Evolutionary conservation across 495 filamentous ascomycete genomes (phyloP), one percentile per base, ranked within the genome.

Genomic region (Pyronema omphalodes): DNA sequence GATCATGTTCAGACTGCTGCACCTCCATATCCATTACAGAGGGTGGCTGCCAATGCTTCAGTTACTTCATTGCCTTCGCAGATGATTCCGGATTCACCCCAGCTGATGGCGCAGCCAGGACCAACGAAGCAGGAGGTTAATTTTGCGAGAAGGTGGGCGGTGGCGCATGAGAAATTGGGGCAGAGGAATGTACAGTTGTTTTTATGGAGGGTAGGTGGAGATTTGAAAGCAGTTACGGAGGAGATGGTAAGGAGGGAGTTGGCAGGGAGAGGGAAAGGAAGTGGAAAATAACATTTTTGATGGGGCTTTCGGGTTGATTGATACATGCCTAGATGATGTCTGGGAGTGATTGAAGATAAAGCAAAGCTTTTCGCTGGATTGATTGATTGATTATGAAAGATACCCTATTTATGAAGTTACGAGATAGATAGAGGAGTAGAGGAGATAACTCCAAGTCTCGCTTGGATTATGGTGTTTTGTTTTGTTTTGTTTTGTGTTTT

Each of bases 191-290:
- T 96, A 0, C 67, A 78, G 56, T 67, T 99, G 54, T 77, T 83
- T 55, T 88, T 76, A 55, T 98, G 91, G 91, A 74, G 86, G 43
- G 77, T 77, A 5, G 91, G 91, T 0, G 73, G 71, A n/a, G 91
- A 96, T 74, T 82, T 84, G 5, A 69, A 76, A 59, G 72, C 75
- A 51, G 71, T 79, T 35, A 72, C 70, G 57, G 62, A 74, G 8
- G 70, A 67, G 66, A 56, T 82, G 54, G 71, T 78, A 0, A 71
- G 60, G 48, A 50, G 58, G 49, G 60, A 50, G 0, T 33, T 64
- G 52, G 58, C 53, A 59, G 60, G 53, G 18, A 46, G 8, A 5
- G 14, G 48, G 4, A 51, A n/a, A 19, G 48, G 29, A 9, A 51
- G 29, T 17, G 44, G 44, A 47, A 29, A 29, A 29, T 29, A 29